Conservation (phyloP, 768 basidiomycete species). For the Sarcodon aspratus region DNA sequence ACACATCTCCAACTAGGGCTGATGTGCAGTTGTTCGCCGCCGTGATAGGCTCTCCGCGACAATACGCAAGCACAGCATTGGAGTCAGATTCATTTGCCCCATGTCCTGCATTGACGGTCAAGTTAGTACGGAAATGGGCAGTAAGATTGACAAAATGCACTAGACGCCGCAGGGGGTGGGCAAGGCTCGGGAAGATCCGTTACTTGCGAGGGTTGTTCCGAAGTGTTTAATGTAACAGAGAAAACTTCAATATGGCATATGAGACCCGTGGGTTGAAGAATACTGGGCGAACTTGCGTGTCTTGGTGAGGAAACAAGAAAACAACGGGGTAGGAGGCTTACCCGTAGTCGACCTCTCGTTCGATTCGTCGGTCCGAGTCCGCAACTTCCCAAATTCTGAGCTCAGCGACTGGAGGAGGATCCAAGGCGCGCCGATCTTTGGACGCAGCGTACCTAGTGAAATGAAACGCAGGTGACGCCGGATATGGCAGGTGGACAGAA, state of each 20-base stretch:
- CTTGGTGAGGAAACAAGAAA: no score
- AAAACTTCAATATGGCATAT: background rate
- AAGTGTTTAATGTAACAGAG: background rate
- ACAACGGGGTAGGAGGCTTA: background rate
- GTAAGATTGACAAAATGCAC: background rate
- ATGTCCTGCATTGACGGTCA: no score
- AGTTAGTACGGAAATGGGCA: constrained; percentile 12
- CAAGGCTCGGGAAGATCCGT: background rate
- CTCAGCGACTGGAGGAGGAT: background rate
- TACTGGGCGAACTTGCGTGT: background rate
- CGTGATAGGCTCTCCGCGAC: background rate
- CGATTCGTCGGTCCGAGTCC: background rate
- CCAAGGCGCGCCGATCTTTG: background rate
- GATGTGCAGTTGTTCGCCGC: background rate
- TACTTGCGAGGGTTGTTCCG: background rate
- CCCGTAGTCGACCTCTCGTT: background rate
- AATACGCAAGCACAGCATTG: background rate
- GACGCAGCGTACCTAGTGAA: background rate
- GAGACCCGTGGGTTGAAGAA: background rate
- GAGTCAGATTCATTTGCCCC: no score
- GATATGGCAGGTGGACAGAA: background rate
- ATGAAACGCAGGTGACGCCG: background rate
- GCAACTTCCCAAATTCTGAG: background rate
- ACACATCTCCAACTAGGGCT: background rate
- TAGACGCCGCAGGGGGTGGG: background rate